Evolutionary conservation across 2,329 filamentous ascomycete genomes (phyloP).

Genomic region (Aureobasidium melanogenum): DNA sequence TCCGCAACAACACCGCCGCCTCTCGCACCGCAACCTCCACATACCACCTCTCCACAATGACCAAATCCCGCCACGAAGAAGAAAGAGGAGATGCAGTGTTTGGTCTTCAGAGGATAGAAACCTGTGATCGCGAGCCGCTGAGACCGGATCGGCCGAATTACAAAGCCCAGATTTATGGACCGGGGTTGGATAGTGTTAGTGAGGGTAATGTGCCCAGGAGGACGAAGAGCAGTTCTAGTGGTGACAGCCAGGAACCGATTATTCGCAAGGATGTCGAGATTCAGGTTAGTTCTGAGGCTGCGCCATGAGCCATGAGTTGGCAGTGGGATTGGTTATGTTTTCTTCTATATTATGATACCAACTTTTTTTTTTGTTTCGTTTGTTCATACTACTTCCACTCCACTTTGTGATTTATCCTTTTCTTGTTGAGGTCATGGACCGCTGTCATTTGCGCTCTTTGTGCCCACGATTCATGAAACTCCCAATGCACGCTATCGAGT

Average conservation of each 20-base stretch:
- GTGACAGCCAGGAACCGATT: slow-evolving; percentile 19
- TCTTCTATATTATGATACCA: no score
- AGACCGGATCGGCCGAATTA: not conserved
- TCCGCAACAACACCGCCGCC: not conserved
- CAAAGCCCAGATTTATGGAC: slow-evolving; percentile 3
- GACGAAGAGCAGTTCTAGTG: slow-evolving; percentile 14
- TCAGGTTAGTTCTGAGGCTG: not conserved
- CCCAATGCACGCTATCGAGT: no score
- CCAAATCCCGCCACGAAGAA: not conserved
- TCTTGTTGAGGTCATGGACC: no score
- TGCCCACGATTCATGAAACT: no score
- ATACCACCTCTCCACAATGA: not conserved
- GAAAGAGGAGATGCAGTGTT: not conserved
- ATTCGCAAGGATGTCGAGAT: slow-evolving; percentile 18
- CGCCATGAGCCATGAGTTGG: no score
- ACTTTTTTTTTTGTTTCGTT: no score
- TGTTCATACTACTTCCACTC: no score
- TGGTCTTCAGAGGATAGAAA: not conserved
- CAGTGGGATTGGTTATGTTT: no score
- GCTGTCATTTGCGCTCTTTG: no score
- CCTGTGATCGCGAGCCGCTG: not conserved
- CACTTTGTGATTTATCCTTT: not conserved
- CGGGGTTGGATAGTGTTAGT: not conserved
- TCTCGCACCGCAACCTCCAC: not conserved
- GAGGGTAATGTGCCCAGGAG: slow-evolving; percentile 14